These are phyloP conservation scores for Macrolepiota albuminosa DNA, from an alignment of 768 basidiomycete genomes.

Conservation along the genomic window DNA sequence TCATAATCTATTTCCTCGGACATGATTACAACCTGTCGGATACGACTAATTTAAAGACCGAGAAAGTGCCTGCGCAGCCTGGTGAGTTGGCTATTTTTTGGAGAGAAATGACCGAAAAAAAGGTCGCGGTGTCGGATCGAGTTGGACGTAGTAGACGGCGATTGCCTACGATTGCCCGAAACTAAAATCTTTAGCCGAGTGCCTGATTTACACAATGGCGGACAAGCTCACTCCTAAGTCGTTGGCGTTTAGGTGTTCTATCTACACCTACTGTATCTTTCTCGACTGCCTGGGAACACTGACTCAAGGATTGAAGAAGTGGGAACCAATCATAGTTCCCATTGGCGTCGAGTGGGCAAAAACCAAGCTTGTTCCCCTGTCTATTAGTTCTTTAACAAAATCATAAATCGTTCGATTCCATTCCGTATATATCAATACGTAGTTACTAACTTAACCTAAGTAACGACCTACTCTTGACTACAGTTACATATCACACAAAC, in stretches of 20 bases:
- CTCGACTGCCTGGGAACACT: not conserved
- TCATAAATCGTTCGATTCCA: not conserved
- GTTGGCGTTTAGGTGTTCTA: not conserved
- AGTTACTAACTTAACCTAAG: not conserved
- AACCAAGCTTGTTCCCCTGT: not conserved
- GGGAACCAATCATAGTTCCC: not conserved
- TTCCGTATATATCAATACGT: not conserved
- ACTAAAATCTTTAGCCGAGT: slow-evolving; percentile 1
- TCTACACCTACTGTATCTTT: not conserved
- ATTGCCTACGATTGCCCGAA: not conserved
- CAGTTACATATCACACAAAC: not conserved
- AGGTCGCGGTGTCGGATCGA: not conserved
- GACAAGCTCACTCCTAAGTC: not conserved
- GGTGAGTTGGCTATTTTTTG: slow-evolving; percentile 2
- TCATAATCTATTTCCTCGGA: slow-evolving; percentile 46
- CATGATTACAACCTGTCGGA: slow-evolving; percentile 20
- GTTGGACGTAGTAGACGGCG: not conserved
- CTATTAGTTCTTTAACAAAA: not conserved
- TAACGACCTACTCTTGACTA: not conserved
- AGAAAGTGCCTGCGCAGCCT: slow-evolving; percentile 3
- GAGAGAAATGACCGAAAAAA: not conserved
- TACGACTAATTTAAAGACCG: not conserved
- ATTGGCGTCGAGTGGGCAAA: not conserved
- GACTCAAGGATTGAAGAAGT: not conserved
- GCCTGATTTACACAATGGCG: not conserved